phyloP scores from a whole-genome alignment of 257 asterid genomes.

The Gentiana dahurica region DNA sequence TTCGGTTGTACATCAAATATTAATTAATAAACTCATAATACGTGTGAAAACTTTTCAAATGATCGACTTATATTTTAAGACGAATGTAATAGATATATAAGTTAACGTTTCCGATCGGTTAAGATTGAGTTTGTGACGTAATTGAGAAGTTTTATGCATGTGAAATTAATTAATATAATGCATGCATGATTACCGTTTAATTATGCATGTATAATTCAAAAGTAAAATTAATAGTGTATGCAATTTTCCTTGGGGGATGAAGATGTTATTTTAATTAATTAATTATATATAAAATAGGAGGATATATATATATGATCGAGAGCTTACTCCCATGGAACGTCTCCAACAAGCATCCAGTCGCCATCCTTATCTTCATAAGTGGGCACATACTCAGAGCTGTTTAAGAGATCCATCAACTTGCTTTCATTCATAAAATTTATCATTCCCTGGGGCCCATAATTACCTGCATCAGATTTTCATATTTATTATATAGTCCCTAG shows the following conservation, averaged over 20 bases:
- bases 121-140: too few species aligned
- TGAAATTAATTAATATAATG: too few species aligned
- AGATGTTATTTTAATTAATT: too few species aligned
- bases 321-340: constrained; percentile 44
- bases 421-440: constrained; percentile 38
- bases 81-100: too few species aligned
- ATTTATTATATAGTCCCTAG: neutral
- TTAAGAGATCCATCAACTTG: constrained; percentile 42
- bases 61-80: too few species aligned
- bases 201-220: too few species aligned
- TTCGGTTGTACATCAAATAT: neutral
- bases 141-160: too few species aligned
- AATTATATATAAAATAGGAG: too few species aligned
- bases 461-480: constrained; percentile 9
- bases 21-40: neutral
- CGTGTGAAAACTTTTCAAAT: neutral
- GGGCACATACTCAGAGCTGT: constrained; percentile 54
- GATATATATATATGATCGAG: neutral
- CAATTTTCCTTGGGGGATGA: too few species aligned
- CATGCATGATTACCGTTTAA: too few species aligned
- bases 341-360: constrained; percentile 36
- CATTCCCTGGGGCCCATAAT: constrained; percentile 29
- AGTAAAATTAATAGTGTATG: too few species aligned
- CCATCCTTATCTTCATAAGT: constrained; percentile 31
- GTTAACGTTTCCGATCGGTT: too few species aligned